Percentiles rank a stretch among this genome's conserved stretches.
Conservation (phyloP, 345 rosid genomes). For the Reutealis trisperma region DNA sequence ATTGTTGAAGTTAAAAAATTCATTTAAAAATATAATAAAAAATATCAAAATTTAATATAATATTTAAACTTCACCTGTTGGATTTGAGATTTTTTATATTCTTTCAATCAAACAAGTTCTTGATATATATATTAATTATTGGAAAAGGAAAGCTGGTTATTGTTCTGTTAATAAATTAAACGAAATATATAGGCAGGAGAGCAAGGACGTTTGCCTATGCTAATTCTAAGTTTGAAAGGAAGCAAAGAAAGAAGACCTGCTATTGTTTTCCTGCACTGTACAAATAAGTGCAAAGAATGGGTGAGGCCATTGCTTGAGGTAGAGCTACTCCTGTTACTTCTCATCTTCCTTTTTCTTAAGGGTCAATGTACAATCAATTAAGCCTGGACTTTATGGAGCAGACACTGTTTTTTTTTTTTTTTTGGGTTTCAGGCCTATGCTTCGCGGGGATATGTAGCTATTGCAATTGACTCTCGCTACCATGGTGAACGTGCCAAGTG, state of each 20-base stretch:
- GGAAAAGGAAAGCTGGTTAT: no score
- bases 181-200: constrained; percentile 55
- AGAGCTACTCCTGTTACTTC: neutral
- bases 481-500: constrained; percentile 79
- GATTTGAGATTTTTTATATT: no score
- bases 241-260: constrained; percentile 54
- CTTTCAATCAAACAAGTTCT: no score
- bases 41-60: no score
- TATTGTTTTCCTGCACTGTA: constrained; percentile 83
- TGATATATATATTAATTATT: no score
- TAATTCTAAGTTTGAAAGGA: constrained; percentile 64
- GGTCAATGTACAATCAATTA: no score
- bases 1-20: no score
- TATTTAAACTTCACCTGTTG: no score
- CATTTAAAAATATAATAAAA: no score
- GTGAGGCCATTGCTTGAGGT: constrained; percentile 90
- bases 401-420: neutral
- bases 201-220: constrained; percentile 72
- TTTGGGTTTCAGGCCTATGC: constrained; percentile 68
- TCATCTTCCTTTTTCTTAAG: neutral
- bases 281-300: constrained; percentile 82
- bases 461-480: constrained; percentile 84
- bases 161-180: neutral
- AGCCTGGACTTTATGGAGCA: neutral
- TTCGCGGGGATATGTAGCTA: constrained; percentile 78